A percentile compares a stretch with the other conserved stretches of the same genome.
These are phyloP conservation scores for Rhizophagus sp. DNA, from an alignment of 192 early-diverging fungal species.

Conservation along the genomic window DNA sequence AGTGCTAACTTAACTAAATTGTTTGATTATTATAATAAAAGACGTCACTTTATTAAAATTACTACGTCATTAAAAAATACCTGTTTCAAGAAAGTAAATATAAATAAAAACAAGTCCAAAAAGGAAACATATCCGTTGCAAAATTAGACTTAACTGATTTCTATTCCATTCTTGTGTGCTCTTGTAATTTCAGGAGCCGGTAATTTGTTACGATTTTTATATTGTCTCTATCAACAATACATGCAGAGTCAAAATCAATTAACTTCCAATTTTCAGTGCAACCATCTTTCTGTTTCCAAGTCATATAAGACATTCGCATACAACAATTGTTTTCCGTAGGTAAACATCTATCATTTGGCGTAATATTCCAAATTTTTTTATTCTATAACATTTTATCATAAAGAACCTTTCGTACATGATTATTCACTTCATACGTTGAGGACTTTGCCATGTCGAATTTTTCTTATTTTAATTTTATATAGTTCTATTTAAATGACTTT, in stretches of 20 bases:
- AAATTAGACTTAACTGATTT: background rate
- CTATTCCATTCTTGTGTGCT: background rate
- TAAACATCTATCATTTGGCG: background rate
- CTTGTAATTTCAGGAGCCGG: background rate
- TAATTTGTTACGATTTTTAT: background rate
- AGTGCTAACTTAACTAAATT: too few relatives aligned
- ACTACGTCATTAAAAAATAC: background rate
- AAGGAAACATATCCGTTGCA: background rate
- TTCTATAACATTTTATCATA: background rate
- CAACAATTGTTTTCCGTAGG: background rate
- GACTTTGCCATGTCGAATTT: background rate
- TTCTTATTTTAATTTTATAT: background rate
- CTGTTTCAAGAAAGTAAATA: background rate
- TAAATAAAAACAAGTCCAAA: background rate
- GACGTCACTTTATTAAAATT: background rate
- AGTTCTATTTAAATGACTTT: too few relatives aligned
- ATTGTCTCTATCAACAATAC: background rate
- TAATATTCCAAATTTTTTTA: background rate
- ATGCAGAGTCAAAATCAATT: background rate
- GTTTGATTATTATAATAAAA: too few relatives aligned
- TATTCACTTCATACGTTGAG: background rate
- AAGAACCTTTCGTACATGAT: background rate
- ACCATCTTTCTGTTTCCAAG: background rate
- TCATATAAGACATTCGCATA: background rate
- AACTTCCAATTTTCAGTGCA: background rate